Evolutionary conservation across 2,329 filamentous ascomycete species (phyloP).

Genomic region (Shiraia sp.): DNA sequence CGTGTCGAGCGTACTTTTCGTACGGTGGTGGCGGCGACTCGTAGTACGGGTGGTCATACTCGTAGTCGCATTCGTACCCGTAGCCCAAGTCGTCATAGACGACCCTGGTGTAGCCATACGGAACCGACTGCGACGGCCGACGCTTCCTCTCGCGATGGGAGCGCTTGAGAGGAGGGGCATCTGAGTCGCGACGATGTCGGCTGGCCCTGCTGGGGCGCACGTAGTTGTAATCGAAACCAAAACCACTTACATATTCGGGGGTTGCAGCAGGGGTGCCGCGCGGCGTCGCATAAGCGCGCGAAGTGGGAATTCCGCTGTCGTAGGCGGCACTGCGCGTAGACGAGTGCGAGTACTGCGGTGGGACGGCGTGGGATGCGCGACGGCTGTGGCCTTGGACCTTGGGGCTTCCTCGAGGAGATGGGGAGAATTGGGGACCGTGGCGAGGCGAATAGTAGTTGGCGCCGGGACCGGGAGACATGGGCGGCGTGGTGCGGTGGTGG

Average conservation of each 20-base stretch:
- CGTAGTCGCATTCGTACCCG: constrained; percentile 53
- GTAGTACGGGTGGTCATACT: constrained; percentile 33
- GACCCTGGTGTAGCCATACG: constrained; percentile 61
- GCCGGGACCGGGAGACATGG: constrained; percentile 53
- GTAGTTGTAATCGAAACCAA: constrained; percentile 52
- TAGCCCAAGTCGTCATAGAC: constrained; percentile 57
- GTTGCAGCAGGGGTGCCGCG: constrained; percentile 50
- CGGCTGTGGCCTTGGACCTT: constrained; percentile 57
- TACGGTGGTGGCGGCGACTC: constrained; percentile 54
- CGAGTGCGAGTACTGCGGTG: constrained; percentile 50
- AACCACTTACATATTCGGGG: constrained; percentile 67
- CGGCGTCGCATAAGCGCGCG: constrained; percentile 52
- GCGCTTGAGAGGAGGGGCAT: constrained; percentile 46
- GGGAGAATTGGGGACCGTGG: constrained; percentile 54
- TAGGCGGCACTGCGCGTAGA: constrained; percentile 40
- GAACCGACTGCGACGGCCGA: constrained; percentile 56
- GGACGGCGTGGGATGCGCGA: constrained; percentile 58
- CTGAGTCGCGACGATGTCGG: constrained; percentile 44
- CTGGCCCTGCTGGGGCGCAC: constrained; percentile 38
- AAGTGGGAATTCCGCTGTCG: constrained; percentile 46
- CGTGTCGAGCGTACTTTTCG: constrained; percentile 55
- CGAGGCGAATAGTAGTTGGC: constrained; percentile 58
- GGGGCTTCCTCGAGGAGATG: constrained; percentile 50
- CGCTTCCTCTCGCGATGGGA: constrained; percentile 50
- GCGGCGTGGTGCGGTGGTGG: constrained; percentile 36